Conservation (phyloP, 441 rosid genomes). For the Syzygium malaccense region DNA sequence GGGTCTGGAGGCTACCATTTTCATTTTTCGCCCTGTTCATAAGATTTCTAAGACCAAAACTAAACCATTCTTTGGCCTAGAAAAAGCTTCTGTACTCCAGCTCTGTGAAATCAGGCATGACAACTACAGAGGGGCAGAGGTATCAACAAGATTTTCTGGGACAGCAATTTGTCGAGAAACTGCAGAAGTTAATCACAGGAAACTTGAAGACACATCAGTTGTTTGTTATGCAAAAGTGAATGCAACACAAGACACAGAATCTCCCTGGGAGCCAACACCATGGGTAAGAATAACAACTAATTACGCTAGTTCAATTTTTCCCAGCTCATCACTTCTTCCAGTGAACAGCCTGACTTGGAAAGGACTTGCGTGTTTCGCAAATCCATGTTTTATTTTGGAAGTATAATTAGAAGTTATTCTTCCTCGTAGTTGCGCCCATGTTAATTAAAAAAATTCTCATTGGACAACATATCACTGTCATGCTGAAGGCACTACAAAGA, state of each 20-base stretch:
- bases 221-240: not conserved
- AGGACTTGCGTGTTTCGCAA: not conserved
- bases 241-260: not conserved
- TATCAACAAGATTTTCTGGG: not conserved
- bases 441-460: not conserved
- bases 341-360: not conserved
- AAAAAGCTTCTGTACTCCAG: not conserved
- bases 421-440: not conserved
- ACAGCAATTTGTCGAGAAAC: not conserved
- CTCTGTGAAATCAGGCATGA: not conserved
- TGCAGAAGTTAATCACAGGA: not conserved
- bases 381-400: not conserved
- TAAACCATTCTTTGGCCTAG: not conserved
- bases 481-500: not conserved
- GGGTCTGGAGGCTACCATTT: not conserved
- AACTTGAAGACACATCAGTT: not conserved
- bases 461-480: conserved; percentile 1
- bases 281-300: not conserved
- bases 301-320: not conserved
- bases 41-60: not conserved
- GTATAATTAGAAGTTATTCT: not conserved
- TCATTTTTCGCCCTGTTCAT: not conserved
- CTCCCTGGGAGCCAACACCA: not conserved
- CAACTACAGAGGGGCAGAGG: not conserved
- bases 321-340: not conserved